Conservation (phyloP, 1,284 basidiomycete genomes). For the Puccinia hordei region DNA sequence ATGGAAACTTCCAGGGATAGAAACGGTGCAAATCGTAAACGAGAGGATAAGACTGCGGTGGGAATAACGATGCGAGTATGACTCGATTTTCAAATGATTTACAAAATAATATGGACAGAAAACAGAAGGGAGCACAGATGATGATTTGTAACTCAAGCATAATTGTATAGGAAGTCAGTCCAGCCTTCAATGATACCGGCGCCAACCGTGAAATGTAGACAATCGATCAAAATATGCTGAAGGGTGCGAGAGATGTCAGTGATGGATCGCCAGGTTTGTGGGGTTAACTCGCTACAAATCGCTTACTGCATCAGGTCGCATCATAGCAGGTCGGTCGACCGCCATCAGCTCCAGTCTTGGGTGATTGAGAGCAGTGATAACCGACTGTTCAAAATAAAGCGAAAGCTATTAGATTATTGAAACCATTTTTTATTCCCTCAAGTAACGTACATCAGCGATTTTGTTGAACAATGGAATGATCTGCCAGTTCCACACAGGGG, state of each 20-base stretch:
- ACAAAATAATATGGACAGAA: background rate
- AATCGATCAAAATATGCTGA: conserved; percentile 48
- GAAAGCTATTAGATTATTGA: background rate
- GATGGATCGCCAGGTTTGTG: background rate
- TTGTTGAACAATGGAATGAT: conserved; percentile 44
- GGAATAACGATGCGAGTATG: no score
- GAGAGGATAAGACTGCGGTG: no score
- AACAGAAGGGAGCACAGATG: background rate
- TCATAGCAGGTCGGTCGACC: conserved; percentile 38
- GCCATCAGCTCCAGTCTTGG: conserved; percentile 42
- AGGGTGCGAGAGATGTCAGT: background rate
- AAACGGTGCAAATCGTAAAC: no score
- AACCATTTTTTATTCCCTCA: background rate
- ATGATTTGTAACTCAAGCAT: conserved; percentile 7
- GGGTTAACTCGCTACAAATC: background rate
- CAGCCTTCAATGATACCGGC: conserved; percentile 41
- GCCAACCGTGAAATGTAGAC: conserved; percentile 48
- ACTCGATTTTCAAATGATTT: no score
- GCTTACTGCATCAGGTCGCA: conserved; percentile 43
- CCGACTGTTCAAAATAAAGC: conserved; percentile 19
- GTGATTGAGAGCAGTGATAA: conserved; percentile 32
- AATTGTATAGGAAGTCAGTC: conserved; percentile 47
- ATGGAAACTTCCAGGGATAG: no score
- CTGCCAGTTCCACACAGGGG: conserved; percentile 46
- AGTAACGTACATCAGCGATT: conserved; percentile 36